Evolutionary conservation across 768 basidiomycete genomes (phyloP), one percentile per base, ranked within the genome.

Genomic region (Omphalotus guepiniiformis): DNA sequence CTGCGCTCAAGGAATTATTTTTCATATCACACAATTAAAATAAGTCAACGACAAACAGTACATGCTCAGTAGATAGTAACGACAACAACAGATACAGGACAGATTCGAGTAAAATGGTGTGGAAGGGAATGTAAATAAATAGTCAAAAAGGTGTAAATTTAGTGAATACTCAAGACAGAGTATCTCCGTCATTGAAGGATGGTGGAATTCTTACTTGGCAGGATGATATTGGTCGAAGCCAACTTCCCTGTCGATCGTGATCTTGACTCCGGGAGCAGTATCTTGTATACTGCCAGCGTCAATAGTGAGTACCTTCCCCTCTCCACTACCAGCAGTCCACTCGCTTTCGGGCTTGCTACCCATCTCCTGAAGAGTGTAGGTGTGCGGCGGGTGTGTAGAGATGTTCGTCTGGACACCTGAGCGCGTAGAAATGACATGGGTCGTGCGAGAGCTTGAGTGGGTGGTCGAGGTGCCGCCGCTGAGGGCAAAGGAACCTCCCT

Each of bases 401-500:
- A 68, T 61, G 63, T 71, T 65, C 25, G 67, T 65, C 15, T 66
- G 59, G 48, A 60, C 66, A 29, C 68, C 73, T 6, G 69, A 73
- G 47, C 71, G 76, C 9, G 69, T 69, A 23, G 72, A 72, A 41
- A 75, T 68, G 53, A 76, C 78, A 56, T 76, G 72, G n/a, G 76
- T 75, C 5, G 71, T 71, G 53, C 75, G 71, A 26, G 72, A 75
- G n/a, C 78, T 76, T 47, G 62, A 63, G 18, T 46, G 44, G 6
- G 34, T 36, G 16, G 63, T 60, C 43, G 56, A 69, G 25, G 65
- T 57, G 4, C 74, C 67, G 22, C 65, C 76, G 46, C 76, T 74
- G n/a, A 75, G 63, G 13, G 79, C 77, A 60, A 89, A 91, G 37
- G 74, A 71, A 18, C 89, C 89, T 34, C 89, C 89, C 34, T 76